Conservation (phyloP, 1,139 yeast genomes). For the Suhomyces panamericanus region DNA sequence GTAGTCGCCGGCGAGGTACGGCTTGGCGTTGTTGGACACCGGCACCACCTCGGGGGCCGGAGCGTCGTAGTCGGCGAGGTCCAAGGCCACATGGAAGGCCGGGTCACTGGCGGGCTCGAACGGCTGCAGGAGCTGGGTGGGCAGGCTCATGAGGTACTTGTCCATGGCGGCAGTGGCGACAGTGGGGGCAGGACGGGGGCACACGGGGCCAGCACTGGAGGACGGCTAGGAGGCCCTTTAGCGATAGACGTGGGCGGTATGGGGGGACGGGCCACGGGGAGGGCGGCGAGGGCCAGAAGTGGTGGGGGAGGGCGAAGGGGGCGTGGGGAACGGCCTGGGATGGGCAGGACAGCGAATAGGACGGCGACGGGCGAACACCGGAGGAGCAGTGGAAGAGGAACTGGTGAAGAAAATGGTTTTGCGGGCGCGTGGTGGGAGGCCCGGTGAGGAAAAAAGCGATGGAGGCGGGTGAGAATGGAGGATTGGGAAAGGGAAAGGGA, state of each 20-base stretch:
- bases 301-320: not conserved
- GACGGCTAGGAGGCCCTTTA: too few relatives aligned
- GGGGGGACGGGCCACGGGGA: not conserved
- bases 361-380: not conserved
- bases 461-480: not conserved
- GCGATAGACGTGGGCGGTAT: not conserved
- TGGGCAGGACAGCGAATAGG: not conserved
- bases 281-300: not conserved
- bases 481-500: not conserved
- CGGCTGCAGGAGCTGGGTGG: slow-evolving; percentile 40
- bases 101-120: slow-evolving; percentile 25
- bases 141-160: slow-evolving; percentile 47
- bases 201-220: not conserved
- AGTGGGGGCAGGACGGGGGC: not conserved
- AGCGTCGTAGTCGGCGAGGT: slow-evolving; percentile 13
- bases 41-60: slow-evolving; percentile 24
- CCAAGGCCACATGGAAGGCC: slow-evolving; percentile 14
- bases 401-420: slow-evolving; percentile 3
- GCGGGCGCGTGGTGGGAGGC: slow-evolving; percentile 9
- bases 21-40: slow-evolving; percentile 20
- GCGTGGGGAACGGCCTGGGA: slow-evolving; percentile 1
- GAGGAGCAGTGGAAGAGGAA: slow-evolving; percentile 1
- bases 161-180: slow-evolving; percentile 29
- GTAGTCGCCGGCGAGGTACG: slow-evolving; percentile 3
- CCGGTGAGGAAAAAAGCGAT: slow-evolving; percentile 10